These are phyloP conservation scores for Endocalyx cinctus DNA, from an alignment of 2,329 filamentous ascomycete genomes.

Conservation along the genomic window DNA sequence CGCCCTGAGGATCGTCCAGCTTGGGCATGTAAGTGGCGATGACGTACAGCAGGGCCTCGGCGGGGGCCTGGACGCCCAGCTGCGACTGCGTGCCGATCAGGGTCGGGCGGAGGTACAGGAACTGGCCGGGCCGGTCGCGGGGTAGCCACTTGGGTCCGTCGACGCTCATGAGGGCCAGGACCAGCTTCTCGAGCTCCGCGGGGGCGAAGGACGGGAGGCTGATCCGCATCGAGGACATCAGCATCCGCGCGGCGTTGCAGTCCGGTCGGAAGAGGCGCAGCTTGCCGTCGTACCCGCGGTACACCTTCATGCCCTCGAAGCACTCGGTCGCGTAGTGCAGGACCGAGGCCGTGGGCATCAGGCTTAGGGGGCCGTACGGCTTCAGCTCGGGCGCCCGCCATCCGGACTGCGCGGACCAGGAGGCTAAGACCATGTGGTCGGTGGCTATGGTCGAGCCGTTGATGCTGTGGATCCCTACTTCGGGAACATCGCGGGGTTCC, in stretches of 20 bases:
- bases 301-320: conserved; percentile 71
- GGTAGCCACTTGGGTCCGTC: conserved; percentile 80
- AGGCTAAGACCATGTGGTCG: conserved; percentile 78
- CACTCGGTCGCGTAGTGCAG: conserved; percentile 75
- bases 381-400: conserved; percentile 63
- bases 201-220: conserved; percentile 62
- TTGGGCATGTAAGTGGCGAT: conserved; percentile 61
- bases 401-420: conserved; percentile 56
- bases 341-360: conserved; percentile 65
- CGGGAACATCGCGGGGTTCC: conserved; percentile 21
- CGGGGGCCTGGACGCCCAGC: conserved; percentile 75
- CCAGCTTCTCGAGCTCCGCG: conserved; percentile 58
- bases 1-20: conserved; percentile 47
- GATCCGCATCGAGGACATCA: conserved; percentile 48
- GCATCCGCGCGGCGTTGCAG: conserved; percentile 55
- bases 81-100: conserved; percentile 79
- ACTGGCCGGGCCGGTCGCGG: conserved; percentile 59
- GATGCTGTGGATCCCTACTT: conserved; percentile 21
- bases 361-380: conserved; percentile 60
- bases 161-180: conserved; percentile 61
- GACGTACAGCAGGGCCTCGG: conserved; percentile 84
- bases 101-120: conserved; percentile 81
- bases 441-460: conserved; percentile 56
- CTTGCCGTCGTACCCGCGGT: conserved; percentile 62
- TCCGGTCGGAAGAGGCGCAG: conserved; percentile 63